Percentiles rank a stretch among this genome's conserved stretches.
phyloP scores from a whole-genome alignment of 164 flowering plant genomes.

The Warburgia ugandensis region DNA sequence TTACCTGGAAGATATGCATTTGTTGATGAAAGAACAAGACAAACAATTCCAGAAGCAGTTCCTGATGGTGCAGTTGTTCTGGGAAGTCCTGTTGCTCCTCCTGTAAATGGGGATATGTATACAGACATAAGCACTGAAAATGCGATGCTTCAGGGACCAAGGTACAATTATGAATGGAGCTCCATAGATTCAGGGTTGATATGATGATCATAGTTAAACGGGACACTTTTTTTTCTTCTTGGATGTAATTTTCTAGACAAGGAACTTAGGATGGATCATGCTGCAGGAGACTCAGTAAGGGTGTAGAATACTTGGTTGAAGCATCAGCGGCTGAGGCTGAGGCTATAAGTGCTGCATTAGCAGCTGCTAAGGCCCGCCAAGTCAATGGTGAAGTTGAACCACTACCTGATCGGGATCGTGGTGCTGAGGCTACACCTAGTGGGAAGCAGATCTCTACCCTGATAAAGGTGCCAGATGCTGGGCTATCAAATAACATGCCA shows the following conservation, averaged over 20 bases:
- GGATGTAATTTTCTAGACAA: background rate
- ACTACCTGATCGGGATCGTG: slow-evolving; percentile 79
- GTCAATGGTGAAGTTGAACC: slow-evolving; percentile 85
- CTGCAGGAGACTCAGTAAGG: slow-evolving; percentile 77
- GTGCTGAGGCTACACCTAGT: slow-evolving; percentile 93
- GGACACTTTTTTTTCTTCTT: background rate
- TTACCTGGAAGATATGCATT: slow-evolving; percentile 64
- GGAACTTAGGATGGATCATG: slow-evolving; percentile 5
- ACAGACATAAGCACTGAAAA: slow-evolving; percentile 92
- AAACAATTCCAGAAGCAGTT: slow-evolving; percentile 29
- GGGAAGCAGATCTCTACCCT: slow-evolving; percentile 60
- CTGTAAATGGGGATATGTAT: slow-evolving; percentile 88
- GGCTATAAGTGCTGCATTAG: slow-evolving; percentile 89
- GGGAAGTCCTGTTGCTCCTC: slow-evolving; percentile 94
- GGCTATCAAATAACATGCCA: slow-evolving; percentile 37
- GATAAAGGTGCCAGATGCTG: slow-evolving; percentile 65
- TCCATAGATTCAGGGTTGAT: no score
- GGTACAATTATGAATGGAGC: slow-evolving; percentile 28
- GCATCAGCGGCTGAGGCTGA: slow-evolving; percentile 99
- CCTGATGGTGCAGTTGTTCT: slow-evolving; percentile 89
- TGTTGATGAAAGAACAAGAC: slow-evolving; percentile 62
- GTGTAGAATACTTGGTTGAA: slow-evolving; percentile 95
- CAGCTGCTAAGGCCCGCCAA: slow-evolving; percentile 96
- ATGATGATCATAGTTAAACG: no score
- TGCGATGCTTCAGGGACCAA: slow-evolving; percentile 67